These are phyloP conservation scores for Albatrellus ellisii DNA, from an alignment of 768 basidiomycete species.

Conservation along the genomic window DNA sequence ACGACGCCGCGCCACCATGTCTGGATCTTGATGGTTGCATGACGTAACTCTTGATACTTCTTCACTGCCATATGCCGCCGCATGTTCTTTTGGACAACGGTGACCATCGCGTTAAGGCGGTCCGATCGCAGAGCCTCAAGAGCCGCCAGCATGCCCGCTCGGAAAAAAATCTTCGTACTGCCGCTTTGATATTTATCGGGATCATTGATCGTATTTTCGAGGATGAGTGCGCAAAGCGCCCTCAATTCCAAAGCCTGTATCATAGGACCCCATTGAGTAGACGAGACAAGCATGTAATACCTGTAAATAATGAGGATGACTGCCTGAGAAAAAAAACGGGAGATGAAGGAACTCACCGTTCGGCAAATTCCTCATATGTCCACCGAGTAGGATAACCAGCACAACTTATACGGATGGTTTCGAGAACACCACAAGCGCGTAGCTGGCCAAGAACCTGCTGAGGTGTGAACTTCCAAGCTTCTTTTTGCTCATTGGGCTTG, in stretches of 20 bases:
- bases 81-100: slow-evolving; percentile 97
- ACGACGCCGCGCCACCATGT: slow-evolving; percentile 88
- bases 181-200: slow-evolving; percentile 96
- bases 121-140: slow-evolving; percentile 85
- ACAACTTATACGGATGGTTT: slow-evolving; percentile 97
- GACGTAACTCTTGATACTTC: slow-evolving; percentile 57
- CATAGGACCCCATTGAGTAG: slow-evolving; percentile 76
- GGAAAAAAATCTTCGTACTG: slow-evolving; percentile 97
- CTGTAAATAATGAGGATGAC: slow-evolving; percentile 27
- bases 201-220: slow-evolving; percentile 80
- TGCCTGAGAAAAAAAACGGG: not conserved
- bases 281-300: slow-evolving; percentile 94
- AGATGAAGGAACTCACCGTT: slow-evolving; percentile 47
- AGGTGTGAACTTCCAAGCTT: slow-evolving; percentile 92
- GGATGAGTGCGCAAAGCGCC: slow-evolving; percentile 70
- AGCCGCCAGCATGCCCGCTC: slow-evolving; percentile 96
- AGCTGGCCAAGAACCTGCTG: slow-evolving; percentile 93
- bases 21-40: slow-evolving; percentile 75
- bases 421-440: slow-evolving; percentile 95
- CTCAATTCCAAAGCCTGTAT: slow-evolving; percentile 72
- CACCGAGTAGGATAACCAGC: slow-evolving; percentile 97
- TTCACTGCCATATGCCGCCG: slow-evolving; percentile 75
- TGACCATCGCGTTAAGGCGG: slow-evolving; percentile 81
- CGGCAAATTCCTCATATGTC: slow-evolving; percentile 98
- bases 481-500: slow-evolving; percentile 96